These are phyloP conservation scores for Rhodamnia rubescens DNA, from an alignment of 345 rosid genomes.

Conservation along the genomic window DNA sequence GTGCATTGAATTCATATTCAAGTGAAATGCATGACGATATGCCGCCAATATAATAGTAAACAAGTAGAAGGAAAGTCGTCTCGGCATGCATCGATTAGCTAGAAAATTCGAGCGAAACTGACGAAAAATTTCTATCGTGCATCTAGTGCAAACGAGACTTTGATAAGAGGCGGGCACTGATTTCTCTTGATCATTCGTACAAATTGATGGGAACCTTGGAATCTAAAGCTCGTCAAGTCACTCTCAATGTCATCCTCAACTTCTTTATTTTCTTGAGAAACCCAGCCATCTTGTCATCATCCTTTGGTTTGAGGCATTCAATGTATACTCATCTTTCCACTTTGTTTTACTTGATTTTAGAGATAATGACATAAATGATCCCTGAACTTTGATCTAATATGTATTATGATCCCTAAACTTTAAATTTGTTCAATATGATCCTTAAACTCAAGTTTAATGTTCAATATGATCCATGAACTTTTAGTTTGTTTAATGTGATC, in stretches of 20 bases:
- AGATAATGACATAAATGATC: no score
- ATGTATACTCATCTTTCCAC: not conserved
- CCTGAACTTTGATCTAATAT: no score
- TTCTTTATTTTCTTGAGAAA: not conserved
- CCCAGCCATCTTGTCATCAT: not conserved
- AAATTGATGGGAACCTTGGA: not conserved
- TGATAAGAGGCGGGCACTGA: not conserved
- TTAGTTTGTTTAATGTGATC: no score
- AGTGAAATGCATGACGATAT: not conserved
- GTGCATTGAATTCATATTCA: not conserved
- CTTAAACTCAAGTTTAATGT: no score
- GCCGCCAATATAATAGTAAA: not conserved
- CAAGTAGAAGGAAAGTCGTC: not conserved
- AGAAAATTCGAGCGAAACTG: not conserved
- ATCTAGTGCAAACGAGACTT: not conserved
- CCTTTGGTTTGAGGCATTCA: not conserved
- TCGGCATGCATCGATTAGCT: not conserved
- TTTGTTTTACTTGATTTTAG: not conserved
- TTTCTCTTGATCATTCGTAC: not conserved
- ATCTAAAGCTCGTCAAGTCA: not conserved
- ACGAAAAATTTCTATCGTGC: not conserved
- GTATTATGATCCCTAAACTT: no score
- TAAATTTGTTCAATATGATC: no score
- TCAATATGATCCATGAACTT: no score
- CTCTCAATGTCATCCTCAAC: not conserved